These are phyloP conservation scores for Cyathus striatus DNA, from an alignment of 768 basidiomycete genomes.

Conservation along the genomic window DNA sequence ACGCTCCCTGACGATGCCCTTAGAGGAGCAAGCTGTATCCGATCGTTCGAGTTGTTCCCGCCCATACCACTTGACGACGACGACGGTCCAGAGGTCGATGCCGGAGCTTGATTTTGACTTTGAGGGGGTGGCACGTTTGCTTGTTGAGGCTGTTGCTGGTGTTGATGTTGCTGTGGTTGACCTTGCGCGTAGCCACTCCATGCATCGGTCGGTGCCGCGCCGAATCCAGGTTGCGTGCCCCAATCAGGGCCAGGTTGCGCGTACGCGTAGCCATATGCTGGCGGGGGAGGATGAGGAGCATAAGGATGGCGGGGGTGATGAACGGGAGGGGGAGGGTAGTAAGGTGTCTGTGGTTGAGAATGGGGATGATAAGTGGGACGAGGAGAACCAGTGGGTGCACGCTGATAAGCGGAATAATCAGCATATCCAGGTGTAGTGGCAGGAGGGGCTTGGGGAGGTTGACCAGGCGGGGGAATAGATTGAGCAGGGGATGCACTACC, in stretches of 20 bases:
- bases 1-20: slow-evolving; percentile 14
- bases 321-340: slow-evolving; percentile 6
- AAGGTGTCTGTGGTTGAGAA: slow-evolving; percentile 6
- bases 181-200: slow-evolving; percentile 1
- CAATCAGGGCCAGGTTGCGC: slow-evolving; percentile 1
- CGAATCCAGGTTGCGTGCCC: slow-evolving; percentile 4
- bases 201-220: neutral
- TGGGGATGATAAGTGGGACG: slow-evolving; percentile 11
- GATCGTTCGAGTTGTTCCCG: slow-evolving; percentile 21
- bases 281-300: slow-evolving; percentile 6
- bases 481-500: slow-evolving; percentile 2
- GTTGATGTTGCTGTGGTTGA: slow-evolving; percentile 8
- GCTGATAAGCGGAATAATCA: slow-evolving; percentile 2
- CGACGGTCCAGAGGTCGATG: slow-evolving; percentile 3
- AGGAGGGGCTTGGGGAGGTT: slow-evolving; percentile 3
- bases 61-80: slow-evolving; percentile 11
- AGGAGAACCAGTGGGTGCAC: slow-evolving; percentile 7
- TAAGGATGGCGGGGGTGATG: slow-evolving; percentile 7
- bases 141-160: slow-evolving; percentile 2
- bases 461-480: slow-evolving; percentile 7
- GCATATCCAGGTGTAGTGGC: slow-evolving; percentile 3
- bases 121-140: neutral
- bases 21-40: slow-evolving; percentile 58
- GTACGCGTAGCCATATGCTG: slow-evolving; percentile 3
- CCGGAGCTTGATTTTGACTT: neutral